Evolutionary conservation across 371 early-diverging fungal species (phyloP), one percentile per base, ranked within the genome.

Genomic region (Coemansia sp.): DNA sequence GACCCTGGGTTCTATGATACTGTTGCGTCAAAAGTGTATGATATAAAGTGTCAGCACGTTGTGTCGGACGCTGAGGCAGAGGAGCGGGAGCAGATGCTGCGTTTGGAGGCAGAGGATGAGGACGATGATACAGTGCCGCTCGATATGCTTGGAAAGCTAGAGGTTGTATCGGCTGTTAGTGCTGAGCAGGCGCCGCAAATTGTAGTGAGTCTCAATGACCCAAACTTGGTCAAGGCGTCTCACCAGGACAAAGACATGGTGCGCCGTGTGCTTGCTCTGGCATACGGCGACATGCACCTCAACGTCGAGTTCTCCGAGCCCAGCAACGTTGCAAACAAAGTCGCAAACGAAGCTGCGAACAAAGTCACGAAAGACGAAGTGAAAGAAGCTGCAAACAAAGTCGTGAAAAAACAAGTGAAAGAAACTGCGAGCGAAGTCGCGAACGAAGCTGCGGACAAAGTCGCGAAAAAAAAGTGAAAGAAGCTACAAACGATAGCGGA

Each of bases 1-100:
- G 89, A 89, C 51, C 71, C 84, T 50, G 78, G 80, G 54, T 84
- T 91, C 63, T 81, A 80, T 50, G 82, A 78, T 8, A 68, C 77
- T 29, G 71, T 75, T 3, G 77, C 83, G 5, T 79, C 85, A 21
- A 76, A 80, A 24, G 79, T 83, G 39, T 81, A 85, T 63, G 63
- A 80, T 39, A 89, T 91, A 51, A 71, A 78, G 51, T 90, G 90
- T 66, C 78, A 82, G 55, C 85, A 84, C 29, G 80, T 90, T 13
- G 84, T 90, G 0, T 66, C 85, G 11, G 89, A 90, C 39, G 77
- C 79, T 4, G 59, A 76, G 10, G 55, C 54, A n/a, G 69, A 45
- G 2, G 51, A 60, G 34, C 27, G 31, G 22, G 54, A 26, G n/a
- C 31, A 24, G 8, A 27, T 57, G 37, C 27, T 34, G 18, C 18